phyloP scores from a whole-genome alignment of 2,329 filamentous ascomycete genomes.

The Elsinoe arachidis region DNA sequence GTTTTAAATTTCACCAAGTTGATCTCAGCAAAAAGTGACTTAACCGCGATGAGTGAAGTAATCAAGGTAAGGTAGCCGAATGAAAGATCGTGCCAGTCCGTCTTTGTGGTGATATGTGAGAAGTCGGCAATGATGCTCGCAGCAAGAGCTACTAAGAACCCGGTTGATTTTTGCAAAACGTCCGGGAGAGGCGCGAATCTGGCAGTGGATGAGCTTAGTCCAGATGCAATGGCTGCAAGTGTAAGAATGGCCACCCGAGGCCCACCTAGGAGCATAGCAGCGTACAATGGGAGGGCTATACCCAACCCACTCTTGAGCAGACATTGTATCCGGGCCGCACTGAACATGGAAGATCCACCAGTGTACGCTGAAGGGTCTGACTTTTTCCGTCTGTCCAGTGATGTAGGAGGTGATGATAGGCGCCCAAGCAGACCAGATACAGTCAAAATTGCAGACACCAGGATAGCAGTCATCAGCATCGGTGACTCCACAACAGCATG shows the following conservation, averaged over 20 bases:
- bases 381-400: conserved; percentile 26
- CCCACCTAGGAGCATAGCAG: conserved; percentile 46
- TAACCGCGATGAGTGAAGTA: conserved; percentile 39
- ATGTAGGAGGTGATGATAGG: conserved; percentile 22
- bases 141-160: conserved; percentile 24
- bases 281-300: conserved; percentile 45
- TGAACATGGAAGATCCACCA: background rate
- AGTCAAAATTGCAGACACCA: conserved; percentile 40
- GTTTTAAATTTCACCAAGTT: background rate
- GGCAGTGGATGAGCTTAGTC: conserved; percentile 29
- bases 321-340: background rate
- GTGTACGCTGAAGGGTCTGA: conserved; percentile 15
- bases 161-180: conserved; percentile 10
- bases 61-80: conserved; percentile 41
- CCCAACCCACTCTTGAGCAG: conserved; percentile 16
- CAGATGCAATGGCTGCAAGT: conserved; percentile 39
- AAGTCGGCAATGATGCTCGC: conserved; percentile 29
- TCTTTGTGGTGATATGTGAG: conserved; percentile 23
- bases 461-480: conserved; percentile 36
- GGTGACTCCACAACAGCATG: conserved; percentile 20
- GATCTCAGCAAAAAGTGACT: conserved; percentile 35
- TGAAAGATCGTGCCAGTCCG: conserved; percentile 25
- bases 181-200: background rate
- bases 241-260: conserved; percentile 45
- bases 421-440: conserved; percentile 35